These are phyloP conservation scores for Oryza australiensis DNA, from an alignment of 176 grass and related monocot species.

Conservation along the genomic window DNA sequence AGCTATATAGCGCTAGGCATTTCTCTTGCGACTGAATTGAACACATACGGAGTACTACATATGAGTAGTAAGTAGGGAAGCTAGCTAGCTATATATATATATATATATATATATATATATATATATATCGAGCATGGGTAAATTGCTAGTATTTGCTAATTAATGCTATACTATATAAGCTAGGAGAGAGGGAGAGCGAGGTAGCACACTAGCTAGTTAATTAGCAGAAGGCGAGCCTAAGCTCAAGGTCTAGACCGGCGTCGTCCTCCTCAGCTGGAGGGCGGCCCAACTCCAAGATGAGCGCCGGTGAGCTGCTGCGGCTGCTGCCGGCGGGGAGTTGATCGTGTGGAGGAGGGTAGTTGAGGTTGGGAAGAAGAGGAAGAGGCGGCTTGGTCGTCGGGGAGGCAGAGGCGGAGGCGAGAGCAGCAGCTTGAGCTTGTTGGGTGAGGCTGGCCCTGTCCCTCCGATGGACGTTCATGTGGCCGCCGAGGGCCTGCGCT, in stretches of 20 bases:
- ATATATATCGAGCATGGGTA: no score
- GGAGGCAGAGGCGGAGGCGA: neutral
- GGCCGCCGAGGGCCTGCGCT: slow-evolving; percentile 57
- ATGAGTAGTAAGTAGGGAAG: no score
- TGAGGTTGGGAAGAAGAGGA: slow-evolving; percentile 46
- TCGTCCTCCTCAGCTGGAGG: neutral
- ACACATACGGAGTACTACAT: no score
- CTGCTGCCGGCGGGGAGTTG: neutral
- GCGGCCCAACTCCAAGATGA: slow-evolving; percentile 23
- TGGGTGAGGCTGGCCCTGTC: slow-evolving; percentile 38
- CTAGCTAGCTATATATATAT: no score
- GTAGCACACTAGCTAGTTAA: no score
- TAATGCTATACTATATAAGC: no score
- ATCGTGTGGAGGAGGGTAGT: slow-evolving; percentile 41
- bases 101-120: no score
- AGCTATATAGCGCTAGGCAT: no score
- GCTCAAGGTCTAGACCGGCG: slow-evolving; percentile 47
- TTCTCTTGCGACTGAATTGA: no score
- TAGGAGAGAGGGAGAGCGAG: no score
- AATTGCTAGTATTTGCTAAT: no score
- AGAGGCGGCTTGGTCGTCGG: neutral
- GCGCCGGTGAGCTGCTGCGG: neutral
- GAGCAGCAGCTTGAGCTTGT: neutral
- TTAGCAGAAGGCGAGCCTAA: slow-evolving; percentile 40
- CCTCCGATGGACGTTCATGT: slow-evolving; percentile 63